Base-by-base conservation (phyloP, 2,329 filamentous ascomycete genomes). In the Ascochyta fabae region DNA sequence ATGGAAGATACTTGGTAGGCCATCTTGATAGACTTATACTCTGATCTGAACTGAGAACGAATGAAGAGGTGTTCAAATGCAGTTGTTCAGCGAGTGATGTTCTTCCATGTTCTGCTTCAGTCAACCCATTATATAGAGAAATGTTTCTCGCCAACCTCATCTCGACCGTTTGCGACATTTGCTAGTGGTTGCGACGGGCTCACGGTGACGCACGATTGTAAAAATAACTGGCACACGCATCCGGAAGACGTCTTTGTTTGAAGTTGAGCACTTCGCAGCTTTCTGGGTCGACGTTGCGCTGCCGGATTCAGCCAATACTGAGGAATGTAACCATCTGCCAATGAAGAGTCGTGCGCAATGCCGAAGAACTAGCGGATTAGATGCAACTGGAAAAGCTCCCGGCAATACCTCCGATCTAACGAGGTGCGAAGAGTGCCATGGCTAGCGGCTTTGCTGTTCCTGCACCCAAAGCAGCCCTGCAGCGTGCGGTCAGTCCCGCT, bases 1-100 rank as follows among this genome's bases (percentile, higher is more conserved):
- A 46, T 42, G 46, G 53, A 46, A 24, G 53, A 55, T 26, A 50
- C 53, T 41, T 55, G 41, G 53, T 55, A 55, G 53, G 53, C 53
- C 53, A 55, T 55, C 29, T 55, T 15, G 46, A 42, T 36, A 46
- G 47, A 50, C 24, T 46, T 55, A 42, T 50, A 50, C 19, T 31
- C 36, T 33, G 36, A 24, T 50, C 47, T 16, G 42, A 55, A 55
- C 46, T 36, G 42, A 38, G 46, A 55, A 50, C 53, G 53, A 55
- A 55, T 46, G 53, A 45, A 42, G 27, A 23, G 9, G 12, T 55
- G 41, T 46, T 46, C 42, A 33, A 38, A 46, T 46, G 47, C 52
- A 46, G 46, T 24, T 46, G 35, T 50, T 50, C 46, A 55, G 36
- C 46, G 53, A 55, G 41, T 50, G 53, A 46, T 55, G 36, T 24